Evolutionary conservation across 345 rosid species (phyloP), one percentile per base, ranked within the genome.

Genomic region (Camelina hispida): DNA sequence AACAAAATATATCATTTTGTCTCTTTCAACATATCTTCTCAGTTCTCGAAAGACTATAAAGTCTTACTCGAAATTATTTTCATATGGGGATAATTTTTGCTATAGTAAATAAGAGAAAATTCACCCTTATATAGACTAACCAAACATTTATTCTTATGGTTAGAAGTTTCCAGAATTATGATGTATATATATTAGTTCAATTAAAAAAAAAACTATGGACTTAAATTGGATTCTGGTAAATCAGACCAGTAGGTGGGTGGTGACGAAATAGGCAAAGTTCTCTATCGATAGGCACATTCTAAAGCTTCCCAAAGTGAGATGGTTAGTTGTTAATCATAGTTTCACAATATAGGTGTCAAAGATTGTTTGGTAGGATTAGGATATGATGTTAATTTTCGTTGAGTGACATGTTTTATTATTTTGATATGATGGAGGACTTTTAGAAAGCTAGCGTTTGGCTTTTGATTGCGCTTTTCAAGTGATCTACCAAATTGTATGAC

Each of bases 301-400:
- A 54, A 70, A 55, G 48, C 28, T 53, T 42, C 64, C 32, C 23
- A 67, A 17, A 30, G 59, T 62, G 58, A 52, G 50, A 54, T 69
- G 34, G 46, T 43, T 8, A 23, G 47, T 43, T 40, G 48, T 14
- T 64, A 6, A 38, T 64, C 66, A 17, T 47, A 35, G 55, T 37
- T 63, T 46, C 25, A 30, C 25, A 37, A 17, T 13, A 46, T 32
- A 35, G 6, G 65, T 43, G 44, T 70, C 34, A 52, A 55, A 64
- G 47, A 65, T 77, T 64, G 62, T 71, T 57, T 71, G 68, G 72
- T 71, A 50, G 50, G 30, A 28, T 28, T 28, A 28, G 30, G 68
- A 57, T 77, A 43, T 50, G 77, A 71, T 71, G 68, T 78, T 72
- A 58, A 66, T 71, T 62, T 62, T 51, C 23, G 10, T 77, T 9